phyloP scores from a whole-genome alignment of 768 basidiomycete species.

The Termitomyces eurrhizus region DNA sequence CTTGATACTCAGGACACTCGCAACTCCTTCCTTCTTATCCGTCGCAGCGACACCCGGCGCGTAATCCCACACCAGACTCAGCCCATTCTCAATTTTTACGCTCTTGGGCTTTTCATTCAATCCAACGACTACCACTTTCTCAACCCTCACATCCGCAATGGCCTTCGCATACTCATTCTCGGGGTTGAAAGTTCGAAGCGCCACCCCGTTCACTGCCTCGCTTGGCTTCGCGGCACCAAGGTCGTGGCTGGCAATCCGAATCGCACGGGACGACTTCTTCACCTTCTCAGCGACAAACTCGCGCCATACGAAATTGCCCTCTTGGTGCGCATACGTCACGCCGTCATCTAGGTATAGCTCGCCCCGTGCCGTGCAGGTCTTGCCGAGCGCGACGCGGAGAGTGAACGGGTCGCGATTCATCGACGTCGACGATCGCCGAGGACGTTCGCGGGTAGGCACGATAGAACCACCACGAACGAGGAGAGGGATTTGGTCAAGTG shows the following conservation, averaged over 20 bases:
- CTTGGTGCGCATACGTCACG: slow-evolving; percentile 67
- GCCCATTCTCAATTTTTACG: slow-evolving; percentile 49
- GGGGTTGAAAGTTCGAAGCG: slow-evolving; percentile 45
- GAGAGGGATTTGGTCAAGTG: slow-evolving; percentile 76
- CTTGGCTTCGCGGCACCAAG: slow-evolving; percentile 40
- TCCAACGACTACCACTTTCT: slow-evolving; percentile 79
- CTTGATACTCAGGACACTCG: slow-evolving; percentile 72
- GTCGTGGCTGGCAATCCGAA: slow-evolving; percentile 53
- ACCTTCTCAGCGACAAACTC: slow-evolving; percentile 57
- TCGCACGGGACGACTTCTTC: slow-evolving; percentile 31
- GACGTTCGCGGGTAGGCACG: slow-evolving; percentile 81
- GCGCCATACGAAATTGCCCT: slow-evolving; percentile 85
- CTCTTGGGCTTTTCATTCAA: slow-evolving; percentile 55
- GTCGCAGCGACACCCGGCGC: slow-evolving; percentile 50
- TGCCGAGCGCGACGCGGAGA: slow-evolving; percentile 75
- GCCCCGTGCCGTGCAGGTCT: slow-evolving; percentile 57
- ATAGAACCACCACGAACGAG: slow-evolving; percentile 91
- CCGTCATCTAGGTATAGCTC: slow-evolving; percentile 97
- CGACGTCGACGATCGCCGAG: slow-evolving; percentile 77
- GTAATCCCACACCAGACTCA: slow-evolving; percentile 66
- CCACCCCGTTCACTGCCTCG: slow-evolving; percentile 49
- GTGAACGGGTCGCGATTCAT: slow-evolving; percentile 96
- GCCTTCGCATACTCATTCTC: slow-evolving; percentile 66
- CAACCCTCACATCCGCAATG: slow-evolving; percentile 70
- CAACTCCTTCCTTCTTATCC: slow-evolving; percentile 57